Percentiles rank a stretch among this genome's conserved stretches.
phyloP scores from a whole-genome alignment of 106 monocot species.

The Hemerocallis citrina region DNA sequence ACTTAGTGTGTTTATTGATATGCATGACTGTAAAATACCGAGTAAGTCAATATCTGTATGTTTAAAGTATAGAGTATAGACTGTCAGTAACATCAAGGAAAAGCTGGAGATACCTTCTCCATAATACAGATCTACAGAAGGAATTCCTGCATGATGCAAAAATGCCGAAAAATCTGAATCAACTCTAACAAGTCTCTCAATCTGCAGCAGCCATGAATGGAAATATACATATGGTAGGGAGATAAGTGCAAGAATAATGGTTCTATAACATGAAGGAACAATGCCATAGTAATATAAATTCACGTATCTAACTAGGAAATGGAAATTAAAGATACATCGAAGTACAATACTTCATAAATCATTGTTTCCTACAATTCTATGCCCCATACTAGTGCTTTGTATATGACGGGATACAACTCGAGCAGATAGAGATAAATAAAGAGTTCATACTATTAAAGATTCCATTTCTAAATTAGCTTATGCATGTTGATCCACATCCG shows the following conservation, averaged over 20 bases:
- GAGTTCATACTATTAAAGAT: neutral
- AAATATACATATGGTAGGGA: neutral
- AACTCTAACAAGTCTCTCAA: slow-evolving; percentile 74
- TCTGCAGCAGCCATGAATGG: slow-evolving; percentile 25
- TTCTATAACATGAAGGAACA: neutral
- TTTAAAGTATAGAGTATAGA: too few species aligned
- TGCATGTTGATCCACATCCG: neutral
- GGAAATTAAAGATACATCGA: neutral
- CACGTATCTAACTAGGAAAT: neutral
- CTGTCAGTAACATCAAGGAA: neutral
- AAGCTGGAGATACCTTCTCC: slow-evolving; percentile 66
- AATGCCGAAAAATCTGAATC: slow-evolving; percentile 86
- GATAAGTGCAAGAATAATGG: neutral
- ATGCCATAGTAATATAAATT: neutral
- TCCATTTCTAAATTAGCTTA: neutral
- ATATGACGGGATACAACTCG: neutral
- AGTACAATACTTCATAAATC: neutral
- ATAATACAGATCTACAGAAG: slow-evolving; percentile 70
- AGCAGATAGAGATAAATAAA: neutral
- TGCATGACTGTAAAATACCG: too few species aligned
- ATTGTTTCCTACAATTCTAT: neutral
- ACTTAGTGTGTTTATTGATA: too few species aligned
- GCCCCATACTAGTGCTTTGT: neutral
- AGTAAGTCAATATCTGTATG: too few species aligned
- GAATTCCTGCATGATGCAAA: slow-evolving; percentile 78